Percentiles rank a stretch among this genome's conserved stretches.
Conservation (phyloP, 2,329 filamentous ascomycete genomes). For the Corynespora cassiicola region DNA sequence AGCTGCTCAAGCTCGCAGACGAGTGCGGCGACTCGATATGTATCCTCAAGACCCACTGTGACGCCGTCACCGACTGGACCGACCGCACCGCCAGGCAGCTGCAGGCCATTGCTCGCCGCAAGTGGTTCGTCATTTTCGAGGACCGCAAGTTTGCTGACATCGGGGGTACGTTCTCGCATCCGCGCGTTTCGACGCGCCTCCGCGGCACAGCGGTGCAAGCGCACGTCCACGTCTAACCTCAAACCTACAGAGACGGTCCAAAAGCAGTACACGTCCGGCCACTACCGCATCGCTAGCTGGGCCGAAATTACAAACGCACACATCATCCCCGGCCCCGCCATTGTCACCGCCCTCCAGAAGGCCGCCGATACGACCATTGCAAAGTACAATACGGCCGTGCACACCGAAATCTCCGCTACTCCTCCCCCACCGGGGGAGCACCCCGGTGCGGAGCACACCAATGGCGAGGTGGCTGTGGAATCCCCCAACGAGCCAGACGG, state of each 20-base stretch:
- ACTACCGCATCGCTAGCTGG: constrained; percentile 59
- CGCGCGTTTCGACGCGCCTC: too few relatives aligned
- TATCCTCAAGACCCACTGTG: constrained; percentile 66
- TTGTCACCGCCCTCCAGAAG: constrained; percentile 57
- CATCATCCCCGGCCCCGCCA: constrained; percentile 59
- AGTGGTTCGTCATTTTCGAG: constrained; percentile 61
- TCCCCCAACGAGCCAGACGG: constrained; percentile 41
- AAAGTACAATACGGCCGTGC: constrained; percentile 58
- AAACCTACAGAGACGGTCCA: constrained; percentile 56
- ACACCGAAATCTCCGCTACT: constrained; percentile 57
- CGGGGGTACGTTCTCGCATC: constrained; percentile 51
- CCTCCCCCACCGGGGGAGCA: constrained; percentile 28
- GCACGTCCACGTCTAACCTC: too few relatives aligned
- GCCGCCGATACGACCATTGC: constrained; percentile 56
- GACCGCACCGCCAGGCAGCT: constrained; percentile 60
- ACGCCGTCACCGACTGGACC: constrained; percentile 67
- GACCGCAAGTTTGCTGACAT: constrained; percentile 64
- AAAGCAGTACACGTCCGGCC: constrained; percentile 60
- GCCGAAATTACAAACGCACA: constrained; percentile 61
- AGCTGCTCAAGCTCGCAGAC: constrained; percentile 62
- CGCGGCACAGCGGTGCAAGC: too few relatives aligned
- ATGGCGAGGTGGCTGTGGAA: constrained; percentile 29
- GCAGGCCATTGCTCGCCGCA: constrained; percentile 55
- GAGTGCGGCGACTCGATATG: constrained; percentile 67
- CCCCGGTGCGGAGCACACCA: constrained; percentile 51